These are phyloP conservation scores for Conoideocrella luteorostrata DNA, from an alignment of 2,329 filamentous ascomycete species.

Conservation along the genomic window DNA sequence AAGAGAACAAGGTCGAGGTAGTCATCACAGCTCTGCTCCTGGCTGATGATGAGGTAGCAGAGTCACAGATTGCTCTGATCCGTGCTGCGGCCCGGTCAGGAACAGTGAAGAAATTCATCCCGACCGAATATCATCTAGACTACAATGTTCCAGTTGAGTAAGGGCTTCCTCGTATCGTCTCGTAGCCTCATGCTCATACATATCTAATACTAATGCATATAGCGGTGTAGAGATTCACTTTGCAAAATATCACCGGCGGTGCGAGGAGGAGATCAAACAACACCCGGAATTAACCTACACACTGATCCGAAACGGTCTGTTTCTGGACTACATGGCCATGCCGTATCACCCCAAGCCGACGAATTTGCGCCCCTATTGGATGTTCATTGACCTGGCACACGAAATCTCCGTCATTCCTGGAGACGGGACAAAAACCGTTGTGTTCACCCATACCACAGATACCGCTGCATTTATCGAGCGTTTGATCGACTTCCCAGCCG, in stretches of 20 bases:
- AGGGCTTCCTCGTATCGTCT: background rate
- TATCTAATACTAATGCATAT: background rate
- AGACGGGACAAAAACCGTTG: background rate
- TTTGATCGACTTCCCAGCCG: background rate
- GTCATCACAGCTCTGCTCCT: constrained; percentile 7
- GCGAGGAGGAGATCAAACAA: background rate
- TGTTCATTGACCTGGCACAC: background rate
- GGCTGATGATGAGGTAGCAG: background rate
- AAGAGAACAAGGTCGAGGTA: constrained; percentile 3
- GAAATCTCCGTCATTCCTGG: background rate
- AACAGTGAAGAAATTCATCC: constrained; percentile 8
- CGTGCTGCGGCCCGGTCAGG: constrained; percentile 6
- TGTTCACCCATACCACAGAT: background rate
- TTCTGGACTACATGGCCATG: background rate
- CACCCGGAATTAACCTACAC: background rate
- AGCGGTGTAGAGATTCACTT: background rate
- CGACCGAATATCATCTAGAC: constrained; percentile 4
- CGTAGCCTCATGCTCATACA: background rate
- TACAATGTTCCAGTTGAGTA: background rate
- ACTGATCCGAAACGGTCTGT: background rate
- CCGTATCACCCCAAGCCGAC: background rate
- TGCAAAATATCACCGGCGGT: background rate
- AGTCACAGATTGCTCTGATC: constrained; percentile 6
- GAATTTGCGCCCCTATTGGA: background rate
- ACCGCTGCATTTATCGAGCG: background rate